These are phyloP conservation scores for Penicillium sp. DNA, from an alignment of 2,329 filamentous ascomycete genomes.

Conservation along the genomic window DNA sequence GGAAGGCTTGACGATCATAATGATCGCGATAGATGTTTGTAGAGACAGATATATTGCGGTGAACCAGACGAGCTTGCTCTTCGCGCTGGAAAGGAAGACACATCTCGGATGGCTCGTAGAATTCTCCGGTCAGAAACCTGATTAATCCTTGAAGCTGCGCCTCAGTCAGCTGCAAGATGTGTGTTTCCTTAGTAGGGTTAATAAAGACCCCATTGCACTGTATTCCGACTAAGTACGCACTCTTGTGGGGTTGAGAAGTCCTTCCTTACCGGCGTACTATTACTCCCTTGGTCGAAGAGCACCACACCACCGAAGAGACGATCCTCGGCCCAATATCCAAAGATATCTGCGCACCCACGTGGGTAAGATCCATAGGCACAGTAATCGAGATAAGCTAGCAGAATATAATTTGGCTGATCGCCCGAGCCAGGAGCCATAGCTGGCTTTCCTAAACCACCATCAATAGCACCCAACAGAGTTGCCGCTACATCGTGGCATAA, in stretches of 20 bases:
- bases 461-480: constrained; percentile 2
- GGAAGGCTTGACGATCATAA: background rate
- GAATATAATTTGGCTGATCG: background rate
- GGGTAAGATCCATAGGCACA: background rate
- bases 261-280: constrained; percentile 1
- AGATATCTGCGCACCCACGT: background rate
- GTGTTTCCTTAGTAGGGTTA: background rate
- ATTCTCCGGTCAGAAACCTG: background rate
- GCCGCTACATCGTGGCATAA: constrained; percentile 7
- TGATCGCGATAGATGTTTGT: background rate
- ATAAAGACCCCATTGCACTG: background rate
- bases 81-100: background rate
- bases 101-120: background rate
- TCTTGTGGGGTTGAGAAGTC: too few relatives aligned
- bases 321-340: constrained; percentile 2
- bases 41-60: background rate
- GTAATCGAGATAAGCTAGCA: background rate
- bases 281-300: constrained; percentile 1
- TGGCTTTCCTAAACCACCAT: background rate
- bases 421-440: background rate
- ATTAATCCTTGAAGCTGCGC: background rate
- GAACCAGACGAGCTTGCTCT: background rate
- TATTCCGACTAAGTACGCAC: background rate
- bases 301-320: constrained; percentile 3
- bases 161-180: background rate